These are phyloP conservation scores for Gossypium davidsonii DNA, from an alignment of 441 rosid species.

Conservation along the genomic window DNA sequence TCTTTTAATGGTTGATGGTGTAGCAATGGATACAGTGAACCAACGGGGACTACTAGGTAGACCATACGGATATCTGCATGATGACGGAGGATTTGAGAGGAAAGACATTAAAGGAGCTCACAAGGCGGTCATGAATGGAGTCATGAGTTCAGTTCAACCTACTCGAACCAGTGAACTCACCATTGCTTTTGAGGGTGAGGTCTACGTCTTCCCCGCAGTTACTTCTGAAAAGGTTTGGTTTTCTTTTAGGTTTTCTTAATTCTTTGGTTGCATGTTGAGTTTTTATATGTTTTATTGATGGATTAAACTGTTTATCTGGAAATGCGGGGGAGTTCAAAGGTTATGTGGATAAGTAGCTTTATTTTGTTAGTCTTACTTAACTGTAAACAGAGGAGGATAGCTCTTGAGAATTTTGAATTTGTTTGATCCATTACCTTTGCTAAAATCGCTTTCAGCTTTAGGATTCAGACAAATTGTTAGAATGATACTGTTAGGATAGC, in stretches of 20 bases:
- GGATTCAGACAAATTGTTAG: neutral
- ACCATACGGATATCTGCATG: constrained; percentile 10
- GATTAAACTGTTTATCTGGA: neutral
- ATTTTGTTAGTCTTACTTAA: neutral
- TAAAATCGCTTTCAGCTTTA: neutral
- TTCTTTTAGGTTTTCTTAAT: neutral
- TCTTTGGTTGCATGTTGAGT: neutral
- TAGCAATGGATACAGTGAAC: constrained; percentile 25
- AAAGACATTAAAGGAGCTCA: neutral
- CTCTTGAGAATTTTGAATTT: neutral
- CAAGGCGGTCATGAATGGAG: constrained; percentile 10
- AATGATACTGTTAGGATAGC: no score
- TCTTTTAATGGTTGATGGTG: constrained; percentile 14
- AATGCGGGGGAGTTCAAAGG: neutral
- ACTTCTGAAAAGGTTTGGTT: constrained; percentile 32
- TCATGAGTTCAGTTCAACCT: constrained; percentile 6
- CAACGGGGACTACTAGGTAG: constrained; percentile 19
- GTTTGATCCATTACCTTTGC: neutral
- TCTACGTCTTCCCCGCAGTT: constrained; percentile 42
- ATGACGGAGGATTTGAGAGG: neutral
- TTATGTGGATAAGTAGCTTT: neutral
- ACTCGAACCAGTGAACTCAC: constrained; percentile 41
- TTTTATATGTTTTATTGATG: neutral
- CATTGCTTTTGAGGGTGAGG: constrained; percentile 42
- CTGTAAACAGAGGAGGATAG: neutral